phyloP scores from a whole-genome alignment of 352 stramenopile genomes.

The Blastocystis hominis region DNA sequence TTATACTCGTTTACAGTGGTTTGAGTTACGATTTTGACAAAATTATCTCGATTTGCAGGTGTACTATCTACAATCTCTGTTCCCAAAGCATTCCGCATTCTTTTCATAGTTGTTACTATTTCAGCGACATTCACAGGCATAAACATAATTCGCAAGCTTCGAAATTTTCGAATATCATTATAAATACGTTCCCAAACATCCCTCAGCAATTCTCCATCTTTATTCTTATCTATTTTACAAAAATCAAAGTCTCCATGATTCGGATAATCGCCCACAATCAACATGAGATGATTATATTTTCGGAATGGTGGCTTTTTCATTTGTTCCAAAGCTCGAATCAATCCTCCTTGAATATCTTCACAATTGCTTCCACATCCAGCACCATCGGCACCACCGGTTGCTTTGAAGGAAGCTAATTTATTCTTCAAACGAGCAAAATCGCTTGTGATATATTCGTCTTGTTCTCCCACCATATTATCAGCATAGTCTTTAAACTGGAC shows the following conservation, averaged over 20 bases:
- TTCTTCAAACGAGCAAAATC: not conserved
- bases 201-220: not conserved
- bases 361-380: not conserved
- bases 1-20: no score
- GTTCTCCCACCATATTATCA: no score
- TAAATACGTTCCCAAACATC: not conserved
- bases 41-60: no score
- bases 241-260: constrained; percentile 10
- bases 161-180: not conserved
- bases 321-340: no score
- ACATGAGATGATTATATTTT: constrained; percentile 12
- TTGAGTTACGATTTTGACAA: no score
- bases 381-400: not conserved
- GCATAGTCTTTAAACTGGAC: no score
- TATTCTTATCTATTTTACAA: no score
- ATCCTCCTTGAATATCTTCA: no score
- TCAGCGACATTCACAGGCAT: not conserved
- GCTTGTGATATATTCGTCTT: not conserved
- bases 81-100: no score
- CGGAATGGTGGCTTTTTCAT: not conserved
- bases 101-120: no score
- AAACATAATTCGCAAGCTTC: not conserved
- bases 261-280: not conserved
- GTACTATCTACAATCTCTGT: no score
- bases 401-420: not conserved